Base-by-base conservation (phyloP, 768 basidiomycete species). In the Rhodotorula toruloides region DNA sequence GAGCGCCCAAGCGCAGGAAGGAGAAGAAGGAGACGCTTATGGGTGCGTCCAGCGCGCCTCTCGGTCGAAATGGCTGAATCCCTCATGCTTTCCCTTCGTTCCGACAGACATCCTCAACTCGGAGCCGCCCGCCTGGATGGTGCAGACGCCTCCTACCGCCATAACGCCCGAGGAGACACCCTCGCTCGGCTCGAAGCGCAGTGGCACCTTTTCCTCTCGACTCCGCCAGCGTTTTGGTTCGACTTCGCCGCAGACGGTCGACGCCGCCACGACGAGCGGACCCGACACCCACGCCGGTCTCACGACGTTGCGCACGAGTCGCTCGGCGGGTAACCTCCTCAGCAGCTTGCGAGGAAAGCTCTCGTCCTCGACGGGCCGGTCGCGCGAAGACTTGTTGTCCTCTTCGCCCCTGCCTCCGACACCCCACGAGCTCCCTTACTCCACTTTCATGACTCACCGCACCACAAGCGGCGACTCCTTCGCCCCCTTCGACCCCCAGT, bases 51-150 rank as follows among this genome's bases (percentile, higher is more conserved):
- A 31, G 34, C 49, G 31, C 29, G 29, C 17, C 10, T 21, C 34
- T 16, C 29, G 0, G 4, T 37, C 21, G 6, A 19, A 2, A 2
- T 17, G 3, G n/a, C n/a, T n/a, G n/a, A n/a, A n/a, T n/a, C n/a
- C n/a, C n/a, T n/a, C n/a, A n/a, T n/a, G n/a, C 25, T 32, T 32
- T 44, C 9, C 50, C 5, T 37, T n/a, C n/a, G 1, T 19, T 14
- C 46, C 14, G 1, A 13, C 52, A 67, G 66, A 67, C 44, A 58
- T 67, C 39, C 61, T 67, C 43, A 62, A 62, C 56, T 67, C 66
- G 29, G 61, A 62, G 3, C 66, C 66, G 4, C 66, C 66, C 2
- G 11, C 14, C 6, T 67, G 66, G 66, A 44, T 61, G 48, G 31
- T 8, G 3, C 36, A 40, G 37, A 13, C 53, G n/a, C 48, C 48